These are phyloP conservation scores for Pseudodiploospora longispora DNA, from an alignment of 2,329 filamentous ascomycete genomes.

Conservation along the genomic window DNA sequence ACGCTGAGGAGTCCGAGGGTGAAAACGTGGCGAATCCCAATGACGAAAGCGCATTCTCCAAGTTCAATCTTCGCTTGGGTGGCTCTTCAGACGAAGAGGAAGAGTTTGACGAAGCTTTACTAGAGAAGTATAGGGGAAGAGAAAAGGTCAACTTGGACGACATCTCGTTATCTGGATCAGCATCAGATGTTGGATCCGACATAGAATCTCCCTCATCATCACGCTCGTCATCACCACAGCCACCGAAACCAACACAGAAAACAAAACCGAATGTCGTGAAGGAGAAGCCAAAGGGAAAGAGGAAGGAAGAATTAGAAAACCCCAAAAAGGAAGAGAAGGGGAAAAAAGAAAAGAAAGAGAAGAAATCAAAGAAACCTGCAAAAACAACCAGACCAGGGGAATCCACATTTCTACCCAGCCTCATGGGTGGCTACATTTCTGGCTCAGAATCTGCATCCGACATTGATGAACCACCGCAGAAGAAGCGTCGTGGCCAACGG, in stretches of 20 bases:
- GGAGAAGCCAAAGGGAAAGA: background rate
- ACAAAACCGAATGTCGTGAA: slow-evolving; percentile 12
- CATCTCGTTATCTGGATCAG: slow-evolving; percentile 30
- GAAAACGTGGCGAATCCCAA: slow-evolving; percentile 16
- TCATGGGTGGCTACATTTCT: slow-evolving; percentile 74
- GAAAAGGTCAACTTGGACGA: slow-evolving; percentile 31
- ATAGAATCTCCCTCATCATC: slow-evolving; percentile 18
- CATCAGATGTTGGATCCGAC: slow-evolving; percentile 21
- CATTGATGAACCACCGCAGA: slow-evolving; percentile 50
- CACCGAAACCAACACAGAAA: slow-evolving; percentile 26
- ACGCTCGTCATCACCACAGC: slow-evolving; percentile 23
- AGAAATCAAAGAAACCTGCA: slow-evolving; percentile 9
- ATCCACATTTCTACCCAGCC: slow-evolving; percentile 63
- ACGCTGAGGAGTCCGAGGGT: background rate
- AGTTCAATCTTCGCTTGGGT: slow-evolving; percentile 38
- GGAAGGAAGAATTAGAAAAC: background rate
- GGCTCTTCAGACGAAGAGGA: slow-evolving; percentile 37
- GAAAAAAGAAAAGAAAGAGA: slow-evolving; percentile 9
- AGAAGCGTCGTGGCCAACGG: slow-evolving; percentile 72
- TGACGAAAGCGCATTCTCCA: slow-evolving; percentile 28
- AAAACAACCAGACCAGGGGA: slow-evolving; percentile 18
- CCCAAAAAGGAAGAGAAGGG: slow-evolving; percentile 13
- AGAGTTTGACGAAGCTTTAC: slow-evolving; percentile 25
- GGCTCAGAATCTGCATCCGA: slow-evolving; percentile 65
- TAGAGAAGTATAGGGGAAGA: slow-evolving; percentile 22